These are phyloP conservation scores for Fusarium concolor DNA, from an alignment of 2,329 filamentous ascomycete genomes.

Conservation along the genomic window DNA sequence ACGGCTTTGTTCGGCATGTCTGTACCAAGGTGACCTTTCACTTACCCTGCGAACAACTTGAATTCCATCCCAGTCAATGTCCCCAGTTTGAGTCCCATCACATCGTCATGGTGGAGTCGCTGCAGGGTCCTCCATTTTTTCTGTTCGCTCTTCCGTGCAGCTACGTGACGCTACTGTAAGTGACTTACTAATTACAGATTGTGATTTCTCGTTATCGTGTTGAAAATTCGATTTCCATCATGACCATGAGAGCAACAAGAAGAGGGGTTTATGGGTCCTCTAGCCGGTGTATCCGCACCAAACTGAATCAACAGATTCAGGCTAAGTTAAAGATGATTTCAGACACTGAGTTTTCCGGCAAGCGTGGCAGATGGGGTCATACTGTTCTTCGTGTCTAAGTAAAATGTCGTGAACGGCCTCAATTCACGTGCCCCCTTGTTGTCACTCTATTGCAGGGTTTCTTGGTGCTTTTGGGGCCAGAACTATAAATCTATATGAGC, in stretches of 20 bases:
- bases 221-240: constrained; percentile 20
- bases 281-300: constrained; percentile 8
- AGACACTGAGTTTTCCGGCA: background rate
- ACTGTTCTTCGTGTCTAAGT: background rate
- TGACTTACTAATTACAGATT: constrained; percentile 31
- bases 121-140: constrained; percentile 39
- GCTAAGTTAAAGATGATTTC: background rate
- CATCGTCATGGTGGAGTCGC: constrained; percentile 41
- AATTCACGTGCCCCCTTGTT: background rate
- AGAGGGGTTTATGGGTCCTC: constrained; percentile 20
- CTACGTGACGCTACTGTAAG: constrained; percentile 20
- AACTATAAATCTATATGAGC: background rate
- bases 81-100: constrained; percentile 6
- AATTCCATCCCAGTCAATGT: background rate
- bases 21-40: background rate
- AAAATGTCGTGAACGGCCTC: background rate
- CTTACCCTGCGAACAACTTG: constrained; percentile 14
- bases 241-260: constrained; percentile 4
- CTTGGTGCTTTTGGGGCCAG: background rate
- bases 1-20: constrained; percentile 8
- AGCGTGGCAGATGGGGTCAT: background rate
- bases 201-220: constrained; percentile 22
- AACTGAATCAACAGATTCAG: background rate
- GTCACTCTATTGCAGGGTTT: background rate
- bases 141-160: constrained; percentile 29